Evolutionary conservation across 73 alveolate species (phyloP), one percentile per base, ranked within the genome.

Genomic region (Durusdinium trenchii): DNA sequence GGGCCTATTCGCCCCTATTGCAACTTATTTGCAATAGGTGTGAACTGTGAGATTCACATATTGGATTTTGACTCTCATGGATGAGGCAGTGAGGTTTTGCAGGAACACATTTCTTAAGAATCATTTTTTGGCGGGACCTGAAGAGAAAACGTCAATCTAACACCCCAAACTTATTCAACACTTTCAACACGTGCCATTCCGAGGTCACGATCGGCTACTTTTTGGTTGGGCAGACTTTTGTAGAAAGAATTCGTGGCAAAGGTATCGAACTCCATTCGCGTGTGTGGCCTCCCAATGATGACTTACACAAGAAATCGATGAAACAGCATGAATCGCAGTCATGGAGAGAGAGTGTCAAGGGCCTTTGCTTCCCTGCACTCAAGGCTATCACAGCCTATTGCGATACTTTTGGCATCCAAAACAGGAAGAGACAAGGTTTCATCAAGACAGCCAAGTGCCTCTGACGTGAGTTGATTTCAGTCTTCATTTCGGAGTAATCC

Each of bases 321-420:
- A 60, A 2, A 60, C 73, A 60, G 30, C 73, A 60, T 57, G 30
- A 60, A 60, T 2, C 18, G 6, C n/a, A 23, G 69, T 60, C 73
- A 60, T 2, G 73, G 18, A 32, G 73, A 60, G 73, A 23, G 23
- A 23, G 1, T 32, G 4, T 60, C 30, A n/a, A n/a, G n/a, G n/a
- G 73, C 30, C n/a, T 60, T 60, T 60, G n/a, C 0, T 60, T 2
- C 30, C 4, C n/a, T 60, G 18, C n/a, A 60, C 45, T 42, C 91
- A 64, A 81, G 91, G 91, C 91, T 67, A 81, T 81, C 50, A 81
- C 91, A n/a, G 71, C 91, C 35, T 81, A 81, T 46, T 81, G 91
- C 91, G 2, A 81, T 12, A 50, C 91, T 67, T 81, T 81, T 48
- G 91, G 91, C 69, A 81, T 81, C 48, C 91, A 47, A 47, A 81